phyloP scores from a whole-genome alignment of 164 flowering plant species.

The Stephania yunnanensis region DNA sequence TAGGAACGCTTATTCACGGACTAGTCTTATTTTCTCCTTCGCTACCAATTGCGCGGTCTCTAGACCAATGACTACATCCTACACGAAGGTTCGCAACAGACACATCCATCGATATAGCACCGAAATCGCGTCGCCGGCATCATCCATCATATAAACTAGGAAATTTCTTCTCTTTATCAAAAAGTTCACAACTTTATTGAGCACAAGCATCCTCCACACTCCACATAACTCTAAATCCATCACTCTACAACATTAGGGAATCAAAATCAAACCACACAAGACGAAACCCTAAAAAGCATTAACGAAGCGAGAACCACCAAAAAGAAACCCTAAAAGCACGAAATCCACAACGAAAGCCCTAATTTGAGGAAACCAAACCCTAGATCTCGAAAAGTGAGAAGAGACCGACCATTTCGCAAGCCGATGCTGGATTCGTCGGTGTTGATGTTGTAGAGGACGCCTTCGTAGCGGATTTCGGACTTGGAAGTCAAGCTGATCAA shows the following conservation, averaged over 20 bases:
- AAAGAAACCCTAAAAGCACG: not conserved
- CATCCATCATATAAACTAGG: too few relatives aligned
- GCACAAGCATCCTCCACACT: not conserved
- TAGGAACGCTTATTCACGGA: too few relatives aligned
- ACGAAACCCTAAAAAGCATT: not conserved
- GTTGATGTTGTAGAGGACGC: slow-evolving; percentile 77
- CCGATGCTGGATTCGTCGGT: slow-evolving; percentile 93
- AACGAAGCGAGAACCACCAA: not conserved
- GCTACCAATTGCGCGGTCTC: too few relatives aligned
- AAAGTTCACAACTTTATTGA: not conserved
- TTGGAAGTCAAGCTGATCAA: slow-evolving; percentile 92
- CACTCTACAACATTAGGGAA: not conserved
- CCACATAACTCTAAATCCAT: not conserved
- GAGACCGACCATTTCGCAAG: slow-evolving; percentile 51
- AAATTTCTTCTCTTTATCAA: not conserved
- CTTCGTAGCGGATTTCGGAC: slow-evolving; percentile 87
- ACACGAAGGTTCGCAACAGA: too few relatives aligned
- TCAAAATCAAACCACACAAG: slow-evolving; percentile 1
- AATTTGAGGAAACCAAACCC: not conserved
- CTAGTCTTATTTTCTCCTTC: too few relatives aligned
- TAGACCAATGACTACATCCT: too few relatives aligned
- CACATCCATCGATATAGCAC: too few relatives aligned
- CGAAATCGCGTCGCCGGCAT: too few relatives aligned
- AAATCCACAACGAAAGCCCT: not conserved
- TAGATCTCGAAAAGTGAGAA: not conserved